Evolutionary conservation across 2,329 filamentous ascomycete genomes (phyloP), one percentile per base, ranked within the genome.

Genomic region (Onygenales sp.): DNA sequence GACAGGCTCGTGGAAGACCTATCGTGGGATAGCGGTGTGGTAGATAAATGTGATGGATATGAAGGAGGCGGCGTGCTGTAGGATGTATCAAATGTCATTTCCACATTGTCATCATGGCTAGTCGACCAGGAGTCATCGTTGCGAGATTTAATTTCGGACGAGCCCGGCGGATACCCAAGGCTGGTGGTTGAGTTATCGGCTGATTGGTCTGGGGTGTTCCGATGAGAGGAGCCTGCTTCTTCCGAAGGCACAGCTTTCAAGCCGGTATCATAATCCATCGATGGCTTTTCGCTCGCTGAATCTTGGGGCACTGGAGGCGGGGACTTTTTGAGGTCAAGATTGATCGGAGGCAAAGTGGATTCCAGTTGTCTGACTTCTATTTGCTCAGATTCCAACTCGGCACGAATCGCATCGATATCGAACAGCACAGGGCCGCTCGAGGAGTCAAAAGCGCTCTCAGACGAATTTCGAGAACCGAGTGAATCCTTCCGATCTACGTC

Each of bases 321-420:
- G 8, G 52, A 41, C 11, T 63, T 56, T 52, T 69, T 69, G 35
- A 85, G 62, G 56, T 86, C 81, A 54, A 96, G 79, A 67, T 89
- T 93, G 80, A 96, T 94, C 0, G 91, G 89, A 45, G 92, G 91
- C 27, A 96, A 74, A 1, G 91, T 96, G 49, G 87, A 90, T 69
- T 93, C 81, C 55, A 96, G 81, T 71, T 97, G 88, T 65, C 83
- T 85, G 59, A 94, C 83, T 67, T 84, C 78, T 27, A 81, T 79
- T 43, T 78, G 77, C 57, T 92, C 86, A 48, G 81, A 82, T 32
- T 88, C 88, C 36, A 98, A 75, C 63, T 94, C 88, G 8, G 89
- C 85, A 48, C 89, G 81, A 59, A 98, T 97, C 10, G 93, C 93
- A 63, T 98, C 93, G 46, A 98, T 83, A 63, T 98, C 93, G 63